Evolutionary conservation across 306 rosid genomes (phyloP), one percentile per base, ranked within the genome.

Genomic region (Morella rubra): DNA sequence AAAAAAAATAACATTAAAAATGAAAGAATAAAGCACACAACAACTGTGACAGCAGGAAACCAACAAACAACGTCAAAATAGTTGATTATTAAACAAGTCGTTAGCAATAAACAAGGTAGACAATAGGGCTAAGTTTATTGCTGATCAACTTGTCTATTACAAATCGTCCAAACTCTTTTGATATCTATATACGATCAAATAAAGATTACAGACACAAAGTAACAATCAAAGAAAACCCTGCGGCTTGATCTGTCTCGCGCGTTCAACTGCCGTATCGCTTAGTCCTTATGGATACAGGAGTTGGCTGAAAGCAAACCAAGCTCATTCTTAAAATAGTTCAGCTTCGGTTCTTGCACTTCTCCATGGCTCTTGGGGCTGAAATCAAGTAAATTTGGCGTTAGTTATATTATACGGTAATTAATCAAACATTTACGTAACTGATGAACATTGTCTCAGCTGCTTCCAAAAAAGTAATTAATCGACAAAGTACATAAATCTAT

Each of bases 321-420:
- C 37, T 32, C 37, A 32, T 32, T 32, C 37, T 32, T 3, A 32
- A 32, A 32, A 5, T 24, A 40, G 74, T 55, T 93, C 89, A 95
- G 97, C 97, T 90, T 87, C 98, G 90, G 93, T 82, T 88, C 85
- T 90, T 95, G 97, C 98, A 92, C 88, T 95, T 95, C 80, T 95
- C 97, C 98, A 95, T 88, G 71, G 98, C 98, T 81, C 92, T 89
- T 76, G 97, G 98, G 59, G 98, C 98, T 95, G 97, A 77, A 87
- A 85, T 42, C n/a, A 64, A 69, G 54, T 37, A 5, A 6, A 71
- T 79, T 61, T 22, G 6, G 2, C 51, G 19, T 67, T 18, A 44
- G 8, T 19, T 14, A 16, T 5, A 2, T 32, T 32, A 32, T 32
- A 2, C 2, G 37, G 37, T 32, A 32, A 32, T 32, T 32, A 32